Evolutionary conservation across 1,139 yeast species (phyloP).

Genomic region (Hansenula sp.): DNA sequence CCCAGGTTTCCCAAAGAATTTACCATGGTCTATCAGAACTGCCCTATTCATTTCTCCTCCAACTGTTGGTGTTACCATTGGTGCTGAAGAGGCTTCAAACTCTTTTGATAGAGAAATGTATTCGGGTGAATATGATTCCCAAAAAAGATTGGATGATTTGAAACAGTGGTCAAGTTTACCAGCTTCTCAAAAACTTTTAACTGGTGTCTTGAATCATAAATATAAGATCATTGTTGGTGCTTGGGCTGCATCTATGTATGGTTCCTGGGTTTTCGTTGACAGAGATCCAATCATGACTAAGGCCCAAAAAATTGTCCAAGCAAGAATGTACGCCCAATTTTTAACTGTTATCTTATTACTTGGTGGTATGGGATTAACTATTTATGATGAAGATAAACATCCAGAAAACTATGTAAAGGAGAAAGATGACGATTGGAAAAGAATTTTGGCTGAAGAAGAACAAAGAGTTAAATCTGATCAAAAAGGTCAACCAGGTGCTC

Average conservation of each 20-base stretch:
- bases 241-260: conserved; percentile 87
- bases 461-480: conserved; percentile 11
- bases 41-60: conserved; percentile 62
- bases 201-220: conserved; percentile 52
- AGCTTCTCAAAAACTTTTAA: conserved; percentile 40
- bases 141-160: conserved; percentile 42
- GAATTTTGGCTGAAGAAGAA: conserved; percentile 35
- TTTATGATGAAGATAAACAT: conserved; percentile 55
- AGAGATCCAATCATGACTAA: conserved; percentile 73
- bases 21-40: conserved; percentile 52
- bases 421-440: conserved; percentile 40
- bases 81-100: conserved; percentile 57
- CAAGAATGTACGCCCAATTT: conserved; percentile 93
- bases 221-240: conserved; percentile 73
- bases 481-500: conserved; percentile 1
- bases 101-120: conserved; percentile 50
- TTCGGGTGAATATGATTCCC: conserved; percentile 30
- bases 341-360: conserved; percentile 62
- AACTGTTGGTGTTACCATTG: conserved; percentile 47
- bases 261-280: conserved; percentile 76
- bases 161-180: conserved; percentile 49
- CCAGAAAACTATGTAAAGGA: conserved; percentile 35
- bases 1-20: conserved; percentile 35
- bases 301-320: conserved; percentile 86
- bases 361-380: conserved; percentile 58